Percentiles rank a stretch among this genome's conserved stretches.
Conservation (phyloP, 2,329 filamentous ascomycete species). For the Aureobasidium lini region DNA sequence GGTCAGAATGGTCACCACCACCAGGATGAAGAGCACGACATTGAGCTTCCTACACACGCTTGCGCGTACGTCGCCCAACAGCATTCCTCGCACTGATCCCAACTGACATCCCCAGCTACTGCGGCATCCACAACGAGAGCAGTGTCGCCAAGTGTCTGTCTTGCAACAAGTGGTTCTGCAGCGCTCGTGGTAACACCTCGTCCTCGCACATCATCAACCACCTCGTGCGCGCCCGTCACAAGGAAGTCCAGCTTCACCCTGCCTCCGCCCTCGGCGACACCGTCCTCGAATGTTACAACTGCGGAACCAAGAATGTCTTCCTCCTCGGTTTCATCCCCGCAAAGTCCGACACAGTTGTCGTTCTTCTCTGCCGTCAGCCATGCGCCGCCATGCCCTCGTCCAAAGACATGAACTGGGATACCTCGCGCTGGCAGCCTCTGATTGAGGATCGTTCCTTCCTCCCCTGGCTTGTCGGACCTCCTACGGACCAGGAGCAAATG, state of each 20-base stretch:
- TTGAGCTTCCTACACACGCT: conserved; percentile 82
- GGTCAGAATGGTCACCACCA: conserved; percentile 55
- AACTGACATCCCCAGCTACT: conserved; percentile 57
- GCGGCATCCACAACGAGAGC: conserved; percentile 90
- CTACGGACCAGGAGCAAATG: conserved; percentile 90
- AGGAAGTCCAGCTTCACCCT: conserved; percentile 95
- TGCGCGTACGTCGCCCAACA: conserved; percentile 68
- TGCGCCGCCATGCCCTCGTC: conserved; percentile 91
- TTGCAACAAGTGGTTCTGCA: conserved; percentile 99
- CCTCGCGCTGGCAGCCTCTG: conserved; percentile 91
- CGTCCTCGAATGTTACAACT: conserved; percentile 97
- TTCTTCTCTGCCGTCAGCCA: conserved; percentile 90
- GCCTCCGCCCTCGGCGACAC: conserved; percentile 90
- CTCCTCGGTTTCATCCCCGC: conserved; percentile 95
- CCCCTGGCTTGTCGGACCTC: conserved; percentile 82
- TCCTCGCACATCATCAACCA: conserved; percentile 99
- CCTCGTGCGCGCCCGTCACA: conserved; percentile 91
- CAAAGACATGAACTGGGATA: conserved; percentile 99
- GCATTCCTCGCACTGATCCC: not conserved
- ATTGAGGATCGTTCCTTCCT: conserved; percentile 96
- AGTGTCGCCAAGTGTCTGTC: conserved; percentile 93
- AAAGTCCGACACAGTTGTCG: conserved; percentile 96
- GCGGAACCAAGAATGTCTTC: conserved; percentile 98
- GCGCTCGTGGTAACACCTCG: conserved; percentile 88
- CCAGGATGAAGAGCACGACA: conserved; percentile 68